Percentiles rank a stretch among this genome's conserved stretches.
phyloP scores from a whole-genome alignment of 345 rosid genomes.

The Aurinia saxatilis region DNA sequence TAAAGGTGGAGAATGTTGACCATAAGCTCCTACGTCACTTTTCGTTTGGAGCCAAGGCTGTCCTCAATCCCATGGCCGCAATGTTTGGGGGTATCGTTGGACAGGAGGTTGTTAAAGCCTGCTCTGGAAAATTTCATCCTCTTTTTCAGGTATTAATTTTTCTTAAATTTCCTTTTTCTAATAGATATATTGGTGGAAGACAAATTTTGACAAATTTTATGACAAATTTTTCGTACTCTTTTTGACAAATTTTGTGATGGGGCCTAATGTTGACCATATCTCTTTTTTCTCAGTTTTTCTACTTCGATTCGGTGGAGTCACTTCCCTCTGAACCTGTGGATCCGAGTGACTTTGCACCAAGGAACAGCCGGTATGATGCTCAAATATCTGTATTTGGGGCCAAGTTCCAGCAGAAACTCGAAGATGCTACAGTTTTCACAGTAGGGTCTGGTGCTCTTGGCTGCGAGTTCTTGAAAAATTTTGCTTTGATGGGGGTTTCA shows the following conservation, averaged over 20 bases:
- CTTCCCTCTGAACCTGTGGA: slow-evolving; percentile 71
- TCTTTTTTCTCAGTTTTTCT: slow-evolving; percentile 69
- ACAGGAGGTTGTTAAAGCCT: slow-evolving; percentile 97
- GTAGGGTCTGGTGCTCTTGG: slow-evolving; percentile 99
- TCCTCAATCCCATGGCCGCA: slow-evolving; percentile 98
- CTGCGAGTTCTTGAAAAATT: slow-evolving; percentile 90
- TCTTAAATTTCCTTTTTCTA: not conserved
- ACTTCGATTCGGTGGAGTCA: slow-evolving; percentile 94
- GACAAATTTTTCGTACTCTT: not conserved
- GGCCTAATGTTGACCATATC: slow-evolving; percentile 6
- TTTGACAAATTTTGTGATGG: not conserved
- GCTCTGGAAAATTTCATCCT: slow-evolving; percentile 98
- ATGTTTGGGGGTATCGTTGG: slow-evolving; percentile 99
- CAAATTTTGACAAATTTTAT: not conserved
- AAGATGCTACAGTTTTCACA: slow-evolving; percentile 72
- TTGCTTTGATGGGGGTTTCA: slow-evolving; percentile 94
- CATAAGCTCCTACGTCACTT: slow-evolving; percentile 71
- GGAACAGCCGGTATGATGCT: slow-evolving; percentile 88
- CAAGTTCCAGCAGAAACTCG: slow-evolving; percentile 84
- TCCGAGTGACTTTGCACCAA: slow-evolving; percentile 58
- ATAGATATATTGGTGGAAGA: not conserved
- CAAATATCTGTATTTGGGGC: slow-evolving; percentile 98
- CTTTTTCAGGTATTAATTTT: slow-evolving; percentile 64
- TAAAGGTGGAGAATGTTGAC: slow-evolving; percentile 63
- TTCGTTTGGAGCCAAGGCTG: slow-evolving; percentile 95